Evolutionary conservation across 2,329 filamentous ascomycete species (phyloP).

Genomic region (Colletotrichum cereale): DNA sequence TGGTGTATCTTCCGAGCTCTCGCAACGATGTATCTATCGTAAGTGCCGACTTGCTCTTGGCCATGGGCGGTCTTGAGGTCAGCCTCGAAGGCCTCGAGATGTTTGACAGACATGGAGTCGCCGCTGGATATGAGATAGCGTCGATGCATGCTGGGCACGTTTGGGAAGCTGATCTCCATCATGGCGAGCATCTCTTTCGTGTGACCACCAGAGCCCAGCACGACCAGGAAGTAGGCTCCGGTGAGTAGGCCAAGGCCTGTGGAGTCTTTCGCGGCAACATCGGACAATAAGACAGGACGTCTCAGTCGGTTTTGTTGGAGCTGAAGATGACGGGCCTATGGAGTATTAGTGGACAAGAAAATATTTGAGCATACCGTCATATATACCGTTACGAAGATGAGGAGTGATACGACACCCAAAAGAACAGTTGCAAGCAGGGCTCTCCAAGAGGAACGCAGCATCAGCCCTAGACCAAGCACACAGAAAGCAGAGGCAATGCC

Average conservation of each 20-base stretch:
- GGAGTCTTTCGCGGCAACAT: not conserved
- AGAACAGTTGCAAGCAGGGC: constrained; percentile 13
- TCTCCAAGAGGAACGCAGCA: constrained; percentile 32
- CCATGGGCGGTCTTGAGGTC: constrained; percentile 47
- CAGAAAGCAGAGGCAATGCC: constrained; percentile 27
- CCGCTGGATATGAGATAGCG: constrained; percentile 86
- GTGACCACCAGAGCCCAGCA: constrained; percentile 94
- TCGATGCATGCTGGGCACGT: constrained; percentile 69
- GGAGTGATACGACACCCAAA: constrained; percentile 19
- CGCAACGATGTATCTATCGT: constrained; percentile 76
- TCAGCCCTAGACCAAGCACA: constrained; percentile 22
- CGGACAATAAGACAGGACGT: constrained; percentile 30
- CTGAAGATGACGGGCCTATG: constrained; percentile 31
- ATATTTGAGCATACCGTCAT: not conserved
- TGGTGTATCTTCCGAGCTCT: constrained; percentile 89
- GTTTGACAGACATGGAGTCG: constrained; percentile 77
- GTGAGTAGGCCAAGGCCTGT: constrained; percentile 42
- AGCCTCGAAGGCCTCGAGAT: constrained; percentile 70
- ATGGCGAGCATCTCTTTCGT: constrained; percentile 95
- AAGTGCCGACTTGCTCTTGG: constrained; percentile 58
- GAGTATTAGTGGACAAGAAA: not conserved
- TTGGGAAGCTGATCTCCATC: constrained; percentile 71
- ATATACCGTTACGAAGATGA: constrained; percentile 49
- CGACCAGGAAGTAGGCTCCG: constrained; percentile 74
- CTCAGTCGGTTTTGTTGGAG: constrained; percentile 23